A percentile compares a stretch with the other conserved stretches of the same genome.
Evolutionary conservation across 371 early-diverging fungal genomes (phyloP).

Genomic region (Chytridium lagenaria): DNA sequence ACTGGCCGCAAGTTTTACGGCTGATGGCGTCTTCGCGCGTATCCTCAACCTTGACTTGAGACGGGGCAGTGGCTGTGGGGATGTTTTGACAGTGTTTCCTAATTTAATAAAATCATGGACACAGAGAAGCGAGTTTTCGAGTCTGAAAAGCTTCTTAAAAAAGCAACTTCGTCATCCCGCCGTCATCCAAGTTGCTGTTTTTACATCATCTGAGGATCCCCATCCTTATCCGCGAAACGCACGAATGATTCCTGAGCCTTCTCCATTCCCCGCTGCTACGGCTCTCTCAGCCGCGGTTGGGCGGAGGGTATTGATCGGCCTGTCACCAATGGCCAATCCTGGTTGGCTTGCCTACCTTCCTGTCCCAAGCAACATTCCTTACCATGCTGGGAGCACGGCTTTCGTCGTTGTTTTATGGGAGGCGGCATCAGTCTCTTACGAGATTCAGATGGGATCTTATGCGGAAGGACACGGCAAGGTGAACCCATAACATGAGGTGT

Average conservation of each 20-base stretch:
- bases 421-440: not conserved
- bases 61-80: too few relatives aligned
- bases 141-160: too few relatives aligned
- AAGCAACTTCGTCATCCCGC: too few relatives aligned
- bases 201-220: too few relatives aligned
- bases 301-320: slow-evolving; percentile 13
- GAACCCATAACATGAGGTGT: not conserved
- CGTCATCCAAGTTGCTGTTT: too few relatives aligned
- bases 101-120: too few relatives aligned
- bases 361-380: not conserved
- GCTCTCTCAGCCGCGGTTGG: too few relatives aligned
- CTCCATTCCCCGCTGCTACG: too few relatives aligned
- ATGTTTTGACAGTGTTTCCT: too few relatives aligned
- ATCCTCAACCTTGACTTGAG: not conserved
- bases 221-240: too few relatives aligned
- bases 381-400: slow-evolving; percentile 11
- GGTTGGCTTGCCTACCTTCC: slow-evolving; percentile 19
- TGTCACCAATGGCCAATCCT: slow-evolving; percentile 4
- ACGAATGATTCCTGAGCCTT: too few relatives aligned
- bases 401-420: slow-evolving; percentile 18
- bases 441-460: slow-evolving; percentile 1
- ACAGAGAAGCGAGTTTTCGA: too few relatives aligned
- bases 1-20: not conserved
- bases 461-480: slow-evolving; percentile 15
- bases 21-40: not conserved